Conservation (phyloP, 345 rosid species). For the Acer yangbiense region DNA sequence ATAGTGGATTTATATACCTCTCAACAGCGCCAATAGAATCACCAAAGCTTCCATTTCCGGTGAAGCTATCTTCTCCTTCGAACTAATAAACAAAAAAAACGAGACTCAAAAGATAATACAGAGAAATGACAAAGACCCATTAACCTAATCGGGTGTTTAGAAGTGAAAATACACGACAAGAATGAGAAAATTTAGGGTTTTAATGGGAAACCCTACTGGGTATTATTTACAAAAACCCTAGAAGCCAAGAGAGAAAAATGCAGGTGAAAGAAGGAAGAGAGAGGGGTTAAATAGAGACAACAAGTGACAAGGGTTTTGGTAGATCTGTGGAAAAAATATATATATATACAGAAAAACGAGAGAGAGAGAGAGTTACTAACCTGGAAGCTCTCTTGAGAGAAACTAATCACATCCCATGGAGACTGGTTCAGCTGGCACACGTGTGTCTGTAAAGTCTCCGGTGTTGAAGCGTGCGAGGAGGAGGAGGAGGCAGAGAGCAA, state of each 20-base stretch:
- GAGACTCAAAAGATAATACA: conserved; percentile 19
- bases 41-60: conserved; percentile 65
- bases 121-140: conserved; percentile 49
- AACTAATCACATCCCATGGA: conserved; percentile 90
- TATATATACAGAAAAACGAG: conserved; percentile 20
- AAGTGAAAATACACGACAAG: conserved; percentile 30
- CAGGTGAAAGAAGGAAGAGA: conserved; percentile 16
- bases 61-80: conserved; percentile 52
- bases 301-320: conserved; percentile 20
- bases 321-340: conserved; percentile 35
- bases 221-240: conserved; percentile 41
- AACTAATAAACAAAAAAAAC: conserved; percentile 41
- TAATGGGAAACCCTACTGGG: conserved; percentile 39
- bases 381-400: conserved; percentile 38
- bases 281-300: conserved; percentile 22
- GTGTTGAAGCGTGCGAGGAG: conserved; percentile 42
- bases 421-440: conserved; percentile 93
- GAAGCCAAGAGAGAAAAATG: conserved; percentile 31
- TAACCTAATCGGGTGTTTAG: conserved; percentile 54
- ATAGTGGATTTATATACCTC: conserved; percentile 47
- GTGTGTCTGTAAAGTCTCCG: conserved; percentile 50
- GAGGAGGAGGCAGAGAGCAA: conserved; percentile 23
- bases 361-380: conserved; percentile 25
- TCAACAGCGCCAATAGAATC: conserved; percentile 57
- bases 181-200: conserved; percentile 62